These are phyloP conservation scores for Yamadazyma taylorii DNA, from an alignment of 1,139 yeast species.

Conservation along the genomic window DNA sequence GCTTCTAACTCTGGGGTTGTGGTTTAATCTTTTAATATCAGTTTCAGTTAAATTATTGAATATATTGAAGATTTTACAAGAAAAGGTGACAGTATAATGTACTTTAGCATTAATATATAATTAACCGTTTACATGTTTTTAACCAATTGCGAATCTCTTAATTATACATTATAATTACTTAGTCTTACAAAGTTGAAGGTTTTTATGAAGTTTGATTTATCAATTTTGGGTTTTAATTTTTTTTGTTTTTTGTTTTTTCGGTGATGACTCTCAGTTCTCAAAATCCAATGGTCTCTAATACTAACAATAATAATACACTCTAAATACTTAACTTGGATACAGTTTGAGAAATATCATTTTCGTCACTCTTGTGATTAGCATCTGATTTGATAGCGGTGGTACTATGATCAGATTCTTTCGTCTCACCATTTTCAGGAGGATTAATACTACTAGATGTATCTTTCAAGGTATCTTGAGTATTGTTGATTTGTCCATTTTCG, in stretches of 20 bases:
- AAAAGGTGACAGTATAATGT: constrained; percentile 73
- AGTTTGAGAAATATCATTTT: constrained; percentile 3
- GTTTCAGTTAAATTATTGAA: too few relatives aligned
- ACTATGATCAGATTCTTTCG: background rate
- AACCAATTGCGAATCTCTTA: too few relatives aligned
- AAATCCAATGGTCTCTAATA: too few relatives aligned
- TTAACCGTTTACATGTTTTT: constrained; percentile 1
- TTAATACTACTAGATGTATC: too few relatives aligned
- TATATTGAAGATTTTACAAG: constrained; percentile 3
- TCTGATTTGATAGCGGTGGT: background rate
- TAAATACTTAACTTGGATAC: constrained; percentile 8
- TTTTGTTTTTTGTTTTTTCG: too few relatives aligned
- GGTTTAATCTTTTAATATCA: constrained; percentile 66
- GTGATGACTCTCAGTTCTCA: too few relatives aligned
- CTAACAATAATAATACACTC: background rate
- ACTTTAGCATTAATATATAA: constrained; percentile 49
- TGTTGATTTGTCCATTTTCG: background rate
- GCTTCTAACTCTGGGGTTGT: constrained; percentile 99
- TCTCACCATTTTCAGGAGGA: background rate
- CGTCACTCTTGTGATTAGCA: background rate
- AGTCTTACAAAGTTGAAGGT: too few relatives aligned
- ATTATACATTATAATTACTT: too few relatives aligned
- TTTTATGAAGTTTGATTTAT: too few relatives aligned
- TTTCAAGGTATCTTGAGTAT: background rate
- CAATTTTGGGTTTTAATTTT: too few relatives aligned